Base-by-base conservation (phyloP, 768 basidiomycete species). In the Infundibulicybe gibba region DNA sequence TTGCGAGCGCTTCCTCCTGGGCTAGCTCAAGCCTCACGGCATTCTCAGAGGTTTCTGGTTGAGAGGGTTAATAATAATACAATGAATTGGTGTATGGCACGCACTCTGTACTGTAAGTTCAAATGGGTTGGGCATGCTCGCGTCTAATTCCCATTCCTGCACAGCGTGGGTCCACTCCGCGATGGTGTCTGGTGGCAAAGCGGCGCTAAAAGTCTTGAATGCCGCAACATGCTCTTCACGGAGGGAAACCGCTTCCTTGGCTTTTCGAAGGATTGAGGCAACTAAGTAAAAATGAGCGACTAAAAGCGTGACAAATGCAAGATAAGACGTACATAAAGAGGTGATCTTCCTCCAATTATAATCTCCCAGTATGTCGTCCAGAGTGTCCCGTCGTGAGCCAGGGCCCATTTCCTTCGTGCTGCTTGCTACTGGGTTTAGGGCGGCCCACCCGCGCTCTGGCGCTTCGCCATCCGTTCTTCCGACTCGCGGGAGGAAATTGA, bases 381-480 rank as follows among this genome's bases (percentile, higher is more conserved):
- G 48, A 20, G 37, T 62, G 47, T n/a, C 68, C 51, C 47, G 37
- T 32, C 61, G 16, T 32, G 41, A 34, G 30, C 49, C 53, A 11
- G 55, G 57, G 2, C 65, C 65, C 71, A 73, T 73, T 31, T 74
- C 68, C n/a, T 55, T 50, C 0, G 67, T 72, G 39, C 67, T 70
- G 1, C 50, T 47, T 2, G 67, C 64, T 0, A 61, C 44, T 0
- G 53, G 49, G 45, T 74, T 71, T 2, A 62, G 49, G 0, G 52
- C 61, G 0, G 56, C 41, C 56, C 60, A 65, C 0, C 69, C 68
- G 14, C 70, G 66, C 32, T 64, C 56, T 0, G 57, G 49, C 0
- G 55, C 54, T 43, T 76, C 72, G 0, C 61, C 67, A 6, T 63
- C 58, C 6, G 71, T 60, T 12, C 70, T 64, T 11, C 68, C 73